Evolutionary conservation across 257 asterid genomes (phyloP).

Genomic region (Agastache rugosa): DNA sequence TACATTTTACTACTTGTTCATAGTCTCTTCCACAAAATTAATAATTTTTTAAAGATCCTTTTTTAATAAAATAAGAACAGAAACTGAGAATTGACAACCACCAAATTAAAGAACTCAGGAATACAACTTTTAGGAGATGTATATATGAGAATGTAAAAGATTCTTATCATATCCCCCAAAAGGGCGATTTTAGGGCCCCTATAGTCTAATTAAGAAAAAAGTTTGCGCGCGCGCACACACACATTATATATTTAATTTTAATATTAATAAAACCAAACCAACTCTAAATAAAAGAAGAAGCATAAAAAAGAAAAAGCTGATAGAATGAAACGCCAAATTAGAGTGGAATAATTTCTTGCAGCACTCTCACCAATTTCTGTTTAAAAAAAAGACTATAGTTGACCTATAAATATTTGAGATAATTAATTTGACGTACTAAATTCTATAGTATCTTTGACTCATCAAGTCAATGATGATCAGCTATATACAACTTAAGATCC

Average conservation of each 20-base stretch:
- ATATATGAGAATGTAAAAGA: background rate
- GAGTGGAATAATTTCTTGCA: background rate
- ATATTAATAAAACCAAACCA: background rate
- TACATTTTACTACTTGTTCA: background rate
- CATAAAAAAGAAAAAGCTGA: background rate
- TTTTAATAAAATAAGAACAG: background rate
- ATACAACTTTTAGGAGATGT: background rate
- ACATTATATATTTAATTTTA: too few relatives aligned
- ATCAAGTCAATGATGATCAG: background rate
- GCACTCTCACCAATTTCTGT: background rate
- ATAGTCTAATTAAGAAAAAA: background rate
- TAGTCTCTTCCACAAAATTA: background rate
- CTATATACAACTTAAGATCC: too few relatives aligned
- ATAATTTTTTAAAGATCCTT: background rate
- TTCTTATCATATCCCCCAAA: background rate
- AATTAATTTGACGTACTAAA: background rate
- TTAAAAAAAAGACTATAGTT: background rate
- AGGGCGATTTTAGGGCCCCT: constrained; percentile 3
- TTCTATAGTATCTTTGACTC: background rate
- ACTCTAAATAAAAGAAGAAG: background rate
- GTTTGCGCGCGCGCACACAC: background rate
- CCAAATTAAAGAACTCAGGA: constrained; percentile 10
- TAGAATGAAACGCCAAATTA: background rate
- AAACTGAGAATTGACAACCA: constrained; percentile 17
- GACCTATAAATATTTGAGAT: background rate